phyloP scores from a whole-genome alignment of 345 rosid species.

The Zanthoxylum bungeanum region DNA sequence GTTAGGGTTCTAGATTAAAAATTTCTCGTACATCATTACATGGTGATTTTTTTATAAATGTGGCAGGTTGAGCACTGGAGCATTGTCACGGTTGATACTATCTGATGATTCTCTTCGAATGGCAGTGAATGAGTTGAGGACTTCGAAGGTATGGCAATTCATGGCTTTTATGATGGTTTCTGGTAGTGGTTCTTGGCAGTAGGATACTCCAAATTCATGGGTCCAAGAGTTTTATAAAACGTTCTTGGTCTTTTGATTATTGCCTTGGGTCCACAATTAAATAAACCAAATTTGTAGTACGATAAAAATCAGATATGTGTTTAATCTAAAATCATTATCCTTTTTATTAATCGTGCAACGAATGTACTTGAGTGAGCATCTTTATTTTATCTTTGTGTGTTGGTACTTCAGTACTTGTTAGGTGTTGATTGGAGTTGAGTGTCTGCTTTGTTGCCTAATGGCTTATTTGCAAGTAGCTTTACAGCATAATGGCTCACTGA shows the following conservation, averaged over 20 bases:
- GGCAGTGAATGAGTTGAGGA: conserved; percentile 77
- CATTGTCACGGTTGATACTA: conserved; percentile 78
- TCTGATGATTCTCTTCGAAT: conserved; percentile 79
- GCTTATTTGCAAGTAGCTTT: not conserved
- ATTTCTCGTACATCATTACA: not conserved
- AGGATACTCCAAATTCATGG: no score
- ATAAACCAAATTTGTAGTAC: no score
- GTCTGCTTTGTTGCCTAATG: not conserved
- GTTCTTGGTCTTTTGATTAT: no score
- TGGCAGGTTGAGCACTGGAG: conserved; percentile 91
- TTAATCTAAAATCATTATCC: not conserved
- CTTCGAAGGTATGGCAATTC: conserved; percentile 50
- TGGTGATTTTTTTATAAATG: not conserved
- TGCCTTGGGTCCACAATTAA: no score
- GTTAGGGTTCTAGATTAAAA: not conserved
- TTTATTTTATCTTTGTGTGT: not conserved
- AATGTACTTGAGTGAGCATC: not conserved
- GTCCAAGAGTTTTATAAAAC: no score
- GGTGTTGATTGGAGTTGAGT: not conserved
- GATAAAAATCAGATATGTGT: not conserved
- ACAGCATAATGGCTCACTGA: not conserved
- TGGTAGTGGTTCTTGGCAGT: no score
- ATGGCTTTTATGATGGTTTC: not conserved
- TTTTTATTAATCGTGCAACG: not conserved
- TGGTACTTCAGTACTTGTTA: not conserved